Conservation (phyloP, 2,329 filamentous ascomycete genomes). For the Hymenoscyphus infarciens region DNA sequence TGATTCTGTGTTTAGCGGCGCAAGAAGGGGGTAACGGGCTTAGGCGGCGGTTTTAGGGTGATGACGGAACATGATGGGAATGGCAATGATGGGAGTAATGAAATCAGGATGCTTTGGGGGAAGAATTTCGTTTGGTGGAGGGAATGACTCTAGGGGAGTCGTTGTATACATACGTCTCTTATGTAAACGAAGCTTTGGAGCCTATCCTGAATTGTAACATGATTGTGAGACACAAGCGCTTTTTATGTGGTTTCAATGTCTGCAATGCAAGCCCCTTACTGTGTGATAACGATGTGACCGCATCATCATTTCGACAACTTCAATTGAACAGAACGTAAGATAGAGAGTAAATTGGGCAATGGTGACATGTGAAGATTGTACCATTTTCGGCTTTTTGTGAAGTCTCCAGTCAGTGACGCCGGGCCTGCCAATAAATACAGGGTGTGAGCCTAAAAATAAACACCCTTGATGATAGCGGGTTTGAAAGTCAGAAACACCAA, state of each 20-base stretch:
- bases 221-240: conserved; percentile 2
- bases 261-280: background rate
- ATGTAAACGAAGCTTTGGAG: background rate
- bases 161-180: conserved; percentile 20
- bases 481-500: conserved; percentile 11
- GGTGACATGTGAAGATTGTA: too few species aligned
- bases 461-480: conserved; percentile 4
- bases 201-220: background rate
- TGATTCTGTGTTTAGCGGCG: conserved; percentile 1
- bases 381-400: background rate
- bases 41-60: conserved; percentile 1
- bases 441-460: conserved; percentile 15
- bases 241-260: background rate
- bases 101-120: conserved; percentile 16
- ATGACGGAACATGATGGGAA: conserved; percentile 5
- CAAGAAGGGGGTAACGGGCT: background rate
- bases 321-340: too few species aligned
- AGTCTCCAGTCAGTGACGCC: background rate
- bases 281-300: background rate
- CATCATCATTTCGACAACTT: background rate
- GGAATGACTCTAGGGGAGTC: conserved; percentile 15
- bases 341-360: too few species aligned
- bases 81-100: conserved; percentile 16
- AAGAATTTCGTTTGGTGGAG: conserved; percentile 25
- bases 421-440: background rate